Conservation (phyloP, 2,329 filamentous ascomycete genomes). For the Grosmannia penicillata region DNA sequence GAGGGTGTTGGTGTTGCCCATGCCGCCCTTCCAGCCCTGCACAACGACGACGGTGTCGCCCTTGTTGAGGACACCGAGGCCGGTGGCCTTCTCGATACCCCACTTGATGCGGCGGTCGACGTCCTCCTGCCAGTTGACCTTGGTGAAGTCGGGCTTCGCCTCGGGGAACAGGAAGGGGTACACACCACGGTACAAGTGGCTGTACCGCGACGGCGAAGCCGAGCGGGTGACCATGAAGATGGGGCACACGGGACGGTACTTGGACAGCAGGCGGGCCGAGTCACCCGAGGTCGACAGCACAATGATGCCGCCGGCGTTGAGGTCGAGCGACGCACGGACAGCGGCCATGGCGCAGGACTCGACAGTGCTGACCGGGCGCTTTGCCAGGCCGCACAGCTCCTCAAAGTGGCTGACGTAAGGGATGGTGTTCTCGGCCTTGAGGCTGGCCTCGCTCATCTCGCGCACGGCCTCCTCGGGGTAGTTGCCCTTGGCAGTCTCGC, state of each 20-base stretch:
- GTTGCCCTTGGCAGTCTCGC: slow-evolving; percentile 94
- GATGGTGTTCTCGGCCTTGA: slow-evolving; percentile 93
- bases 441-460: slow-evolving; percentile 97
- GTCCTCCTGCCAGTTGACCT: slow-evolving; percentile 96
- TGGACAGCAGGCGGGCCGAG: slow-evolving; percentile 88
- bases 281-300: slow-evolving; percentile 92
- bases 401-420: slow-evolving; percentile 95
- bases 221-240: slow-evolving; percentile 99
- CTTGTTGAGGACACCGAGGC: slow-evolving; percentile 59
- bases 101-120: slow-evolving; percentile 96
- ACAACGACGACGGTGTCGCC: slow-evolving; percentile 70
- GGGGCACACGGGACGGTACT: slow-evolving; percentile 96
- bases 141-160: slow-evolving; percentile 84
- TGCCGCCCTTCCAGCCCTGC: slow-evolving; percentile 82
- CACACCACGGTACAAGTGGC: slow-evolving; percentile 91
- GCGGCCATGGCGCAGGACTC: slow-evolving; percentile 97
- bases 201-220: slow-evolving; percentile 69
- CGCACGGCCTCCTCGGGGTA: slow-evolving; percentile 85
- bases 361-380: slow-evolving; percentile 70
- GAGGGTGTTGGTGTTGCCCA: slow-evolving; percentile 80
- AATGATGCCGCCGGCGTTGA: slow-evolving; percentile 91
- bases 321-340: slow-evolving; percentile 85
- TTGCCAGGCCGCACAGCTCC: slow-evolving; percentile 73
- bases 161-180: slow-evolving; percentile 95
- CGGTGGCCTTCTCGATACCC: slow-evolving; percentile 77